Percentiles rank a stretch among this genome's conserved stretches.
phyloP scores from a whole-genome alignment of 257 asterid genomes.

The Jacaranda copaia region DNA sequence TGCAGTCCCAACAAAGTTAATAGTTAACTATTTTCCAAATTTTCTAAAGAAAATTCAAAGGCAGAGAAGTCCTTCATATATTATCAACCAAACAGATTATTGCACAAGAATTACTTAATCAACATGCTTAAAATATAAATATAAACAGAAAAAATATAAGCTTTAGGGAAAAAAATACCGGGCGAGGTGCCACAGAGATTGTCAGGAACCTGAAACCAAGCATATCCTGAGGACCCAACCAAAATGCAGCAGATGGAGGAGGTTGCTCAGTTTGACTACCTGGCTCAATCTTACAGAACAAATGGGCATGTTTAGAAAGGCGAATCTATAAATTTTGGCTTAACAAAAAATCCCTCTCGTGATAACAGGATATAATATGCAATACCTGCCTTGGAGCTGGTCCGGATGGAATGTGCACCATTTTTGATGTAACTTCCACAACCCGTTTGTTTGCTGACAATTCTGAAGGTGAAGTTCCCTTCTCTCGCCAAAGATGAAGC shows the following conservation, averaged over 20 bases:
- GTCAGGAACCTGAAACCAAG: conserved; percentile 88
- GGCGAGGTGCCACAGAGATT: conserved; percentile 95
- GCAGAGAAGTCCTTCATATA: conserved; percentile 2
- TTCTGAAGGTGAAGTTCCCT: conserved; percentile 60
- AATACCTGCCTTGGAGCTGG: conserved; percentile 99
- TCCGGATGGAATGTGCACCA: conserved; percentile 95
- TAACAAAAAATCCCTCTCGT: neutral
- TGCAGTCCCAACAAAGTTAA: neutral
- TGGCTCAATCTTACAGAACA: conserved; percentile 81
- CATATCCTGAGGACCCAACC: conserved; percentile 89
- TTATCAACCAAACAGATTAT: neutral
- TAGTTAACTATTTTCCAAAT: neutral
- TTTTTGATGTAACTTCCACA: conserved; percentile 87
- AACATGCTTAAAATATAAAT: conserved; percentile 30
- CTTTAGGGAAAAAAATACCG: conserved; percentile 59
- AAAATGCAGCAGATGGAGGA: conserved; percentile 92
- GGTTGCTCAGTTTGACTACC: conserved; percentile 99
- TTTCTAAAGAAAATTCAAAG: conserved; percentile 5
- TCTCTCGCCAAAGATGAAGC: conserved; percentile 92
- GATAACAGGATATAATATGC: conserved; percentile 35
- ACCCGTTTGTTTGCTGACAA: conserved; percentile 50
- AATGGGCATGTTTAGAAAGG: conserved; percentile 39
- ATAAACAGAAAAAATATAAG: conserved; percentile 15
- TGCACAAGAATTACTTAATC: neutral
- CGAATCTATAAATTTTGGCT: conserved; percentile 4